Percentiles rank a stretch among this genome's conserved stretches.
These are phyloP conservation scores for Cyberlindnera meyerae DNA, from an alignment of 805 yeast genomes.

Conservation along the genomic window DNA sequence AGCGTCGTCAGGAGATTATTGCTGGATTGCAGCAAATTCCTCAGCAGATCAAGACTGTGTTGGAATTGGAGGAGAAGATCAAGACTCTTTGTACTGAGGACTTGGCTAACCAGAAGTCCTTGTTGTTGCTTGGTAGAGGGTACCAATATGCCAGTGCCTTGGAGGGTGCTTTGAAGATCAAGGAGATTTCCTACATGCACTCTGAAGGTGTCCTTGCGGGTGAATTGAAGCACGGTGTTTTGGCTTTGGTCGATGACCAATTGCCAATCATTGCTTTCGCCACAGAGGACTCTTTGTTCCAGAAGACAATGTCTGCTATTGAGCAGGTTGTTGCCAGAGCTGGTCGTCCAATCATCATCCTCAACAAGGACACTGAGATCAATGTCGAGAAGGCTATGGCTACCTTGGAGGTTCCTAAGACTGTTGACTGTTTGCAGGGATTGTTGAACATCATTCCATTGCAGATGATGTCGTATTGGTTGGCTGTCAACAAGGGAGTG, in stretches of 20 bases:
- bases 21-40: constrained; percentile 83
- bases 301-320: constrained; percentile 91
- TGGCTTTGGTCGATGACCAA: constrained; percentile 91
- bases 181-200: constrained; percentile 98
- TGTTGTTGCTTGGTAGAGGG: constrained; percentile 93
- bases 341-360: constrained; percentile 91
- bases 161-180: constrained; percentile 97
- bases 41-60: constrained; percentile 73
- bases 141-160: constrained; percentile 95
- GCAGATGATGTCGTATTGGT: constrained; percentile 95
- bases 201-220: constrained; percentile 99
- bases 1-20: constrained; percentile 81
- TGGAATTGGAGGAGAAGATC: constrained; percentile 67
- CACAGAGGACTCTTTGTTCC: constrained; percentile 92
- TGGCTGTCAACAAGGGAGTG: constrained; percentile 90
- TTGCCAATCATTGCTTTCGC: constrained; percentile 95
- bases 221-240: constrained; percentile 96
- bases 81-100: constrained; percentile 67
- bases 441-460: constrained; percentile 88
- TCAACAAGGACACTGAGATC: constrained; percentile 70
- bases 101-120: constrained; percentile 77
- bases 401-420: constrained; percentile 84
- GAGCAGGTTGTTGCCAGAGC: constrained; percentile 96
- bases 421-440: constrained; percentile 98
- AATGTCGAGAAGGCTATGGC: constrained; percentile 53